Evolutionary conservation across 345 rosid species (phyloP).

Genomic region (Barbarea vulgaris): DNA sequence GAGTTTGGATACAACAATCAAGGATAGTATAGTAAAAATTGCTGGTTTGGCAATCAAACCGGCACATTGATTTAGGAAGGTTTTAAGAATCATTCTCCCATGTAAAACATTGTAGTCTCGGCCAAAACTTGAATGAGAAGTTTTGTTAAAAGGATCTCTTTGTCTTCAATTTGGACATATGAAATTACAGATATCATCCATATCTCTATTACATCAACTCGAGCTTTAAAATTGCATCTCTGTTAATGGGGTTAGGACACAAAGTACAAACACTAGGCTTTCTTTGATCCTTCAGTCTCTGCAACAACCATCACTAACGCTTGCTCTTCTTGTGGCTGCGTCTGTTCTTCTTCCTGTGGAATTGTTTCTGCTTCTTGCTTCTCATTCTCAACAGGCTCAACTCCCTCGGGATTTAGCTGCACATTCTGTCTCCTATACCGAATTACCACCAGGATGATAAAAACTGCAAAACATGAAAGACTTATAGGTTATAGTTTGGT

Average conservation of each 20-base stretch:
- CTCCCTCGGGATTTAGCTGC: conserved; percentile 41
- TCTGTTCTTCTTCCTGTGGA: conserved; percentile 9
- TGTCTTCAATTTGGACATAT: conserved; percentile 1
- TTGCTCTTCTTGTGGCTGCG: conserved; percentile 33
- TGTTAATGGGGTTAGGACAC: conserved; percentile 1
- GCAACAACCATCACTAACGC: conserved; percentile 30
- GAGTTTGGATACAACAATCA: no score
- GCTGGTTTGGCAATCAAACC: no score
- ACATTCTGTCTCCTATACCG: conserved; percentile 62
- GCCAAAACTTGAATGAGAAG: neutral
- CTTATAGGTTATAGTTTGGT: conserved; percentile 12
- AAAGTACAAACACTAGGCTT: conserved; percentile 12
- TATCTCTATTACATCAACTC: neutral
- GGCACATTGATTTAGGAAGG: no score
- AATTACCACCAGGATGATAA: conserved; percentile 71
- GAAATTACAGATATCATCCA: no score
- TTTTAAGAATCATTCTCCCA: no score
- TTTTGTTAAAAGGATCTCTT: neutral
- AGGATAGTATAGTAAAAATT: no score
- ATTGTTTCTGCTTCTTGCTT: conserved; percentile 31
- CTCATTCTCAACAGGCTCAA: conserved; percentile 33
- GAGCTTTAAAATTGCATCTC: conserved; percentile 5
- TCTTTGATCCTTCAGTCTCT: conserved; percentile 34
- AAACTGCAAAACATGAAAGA: conserved; percentile 56
- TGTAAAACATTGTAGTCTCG: neutral